phyloP scores from a whole-genome alignment of 2,329 filamentous ascomycete genomes.

The Colletotrichum somersetense region DNA sequence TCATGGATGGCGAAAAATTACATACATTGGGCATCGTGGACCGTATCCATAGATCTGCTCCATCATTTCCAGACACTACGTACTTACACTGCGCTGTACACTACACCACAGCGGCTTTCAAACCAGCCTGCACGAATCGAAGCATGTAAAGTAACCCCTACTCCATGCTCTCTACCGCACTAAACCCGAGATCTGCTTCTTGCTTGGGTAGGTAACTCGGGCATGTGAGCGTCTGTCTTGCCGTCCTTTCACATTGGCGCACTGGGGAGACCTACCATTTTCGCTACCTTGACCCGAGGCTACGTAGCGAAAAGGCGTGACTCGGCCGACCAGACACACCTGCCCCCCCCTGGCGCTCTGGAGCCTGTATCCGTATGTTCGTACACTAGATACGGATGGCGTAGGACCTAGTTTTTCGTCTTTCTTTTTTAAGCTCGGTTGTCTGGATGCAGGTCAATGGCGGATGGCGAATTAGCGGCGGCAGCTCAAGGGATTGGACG shows the following conservation, averaged over 20 bases:
- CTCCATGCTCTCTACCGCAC: neutral
- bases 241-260: neutral
- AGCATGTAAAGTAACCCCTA: constrained; percentile 8
- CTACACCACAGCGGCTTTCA: constrained; percentile 10
- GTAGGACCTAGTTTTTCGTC: constrained; percentile 9
- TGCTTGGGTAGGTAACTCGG: neutral
- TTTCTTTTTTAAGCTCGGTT: constrained; percentile 39
- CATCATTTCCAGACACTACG: constrained; percentile 31
- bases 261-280: constrained; percentile 15
- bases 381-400: neutral
- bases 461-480: constrained; percentile 31
- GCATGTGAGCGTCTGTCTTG: constrained; percentile 10
- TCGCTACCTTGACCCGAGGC: constrained; percentile 26
- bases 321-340: constrained; percentile 27
- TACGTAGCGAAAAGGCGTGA: constrained; percentile 23
- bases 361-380: constrained; percentile 29
- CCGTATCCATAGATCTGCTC: constrained; percentile 35
- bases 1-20: constrained; percentile 38
- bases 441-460: constrained; percentile 38
- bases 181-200: constrained; percentile 6
- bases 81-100: too few species aligned
- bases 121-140: constrained; percentile 7
- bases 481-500: constrained; percentile 38
- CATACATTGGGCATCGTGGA: constrained; percentile 30
- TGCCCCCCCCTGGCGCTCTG: constrained; percentile 18